A percentile compares a stretch with the other conserved stretches of the same genome.
These are phyloP conservation scores for Penicillium nucicola DNA, from an alignment of 495 filamentous ascomycete genomes.

Conservation along the genomic window DNA sequence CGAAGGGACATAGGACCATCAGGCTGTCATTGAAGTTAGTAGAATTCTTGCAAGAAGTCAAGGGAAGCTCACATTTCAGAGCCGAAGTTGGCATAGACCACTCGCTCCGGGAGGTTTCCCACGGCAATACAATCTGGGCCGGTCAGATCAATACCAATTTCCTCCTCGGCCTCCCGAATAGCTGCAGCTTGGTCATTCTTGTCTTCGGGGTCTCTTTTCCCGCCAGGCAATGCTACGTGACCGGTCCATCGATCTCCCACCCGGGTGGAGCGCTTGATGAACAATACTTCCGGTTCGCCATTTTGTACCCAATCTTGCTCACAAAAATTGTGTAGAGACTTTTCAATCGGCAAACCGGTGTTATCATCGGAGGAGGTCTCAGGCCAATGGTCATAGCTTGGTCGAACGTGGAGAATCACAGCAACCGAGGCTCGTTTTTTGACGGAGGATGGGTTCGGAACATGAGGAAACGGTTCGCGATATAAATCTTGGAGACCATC, in stretches of 20 bases:
- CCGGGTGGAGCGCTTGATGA: slow-evolving; percentile 73
- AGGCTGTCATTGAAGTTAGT: slow-evolving; percentile 40
- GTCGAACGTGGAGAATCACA: slow-evolving; percentile 65
- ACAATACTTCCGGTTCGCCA: slow-evolving; percentile 72
- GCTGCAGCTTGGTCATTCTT: slow-evolving; percentile 61
- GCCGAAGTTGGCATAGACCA: slow-evolving; percentile 72
- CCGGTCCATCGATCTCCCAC: slow-evolving; percentile 73
- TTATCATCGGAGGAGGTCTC: background rate
- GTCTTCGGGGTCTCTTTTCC: slow-evolving; percentile 68
- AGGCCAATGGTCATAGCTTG: slow-evolving; percentile 57
- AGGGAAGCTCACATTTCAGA: slow-evolving; percentile 52
- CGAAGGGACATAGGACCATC: slow-evolving; percentile 76
- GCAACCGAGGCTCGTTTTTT: slow-evolving; percentile 72
- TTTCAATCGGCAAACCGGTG: slow-evolving; percentile 20
- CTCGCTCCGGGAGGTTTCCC: slow-evolving; percentile 69
- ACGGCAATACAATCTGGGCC: slow-evolving; percentile 52
- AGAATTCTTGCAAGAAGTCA: background rate
- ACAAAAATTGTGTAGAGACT: slow-evolving; percentile 61
- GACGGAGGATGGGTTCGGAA: slow-evolving; percentile 59
- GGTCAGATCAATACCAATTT: slow-evolving; percentile 66
- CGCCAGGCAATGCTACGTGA: slow-evolving; percentile 74
- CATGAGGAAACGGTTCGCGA: slow-evolving; percentile 56
- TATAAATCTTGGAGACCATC: slow-evolving; percentile 49
- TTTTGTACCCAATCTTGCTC: slow-evolving; percentile 65
- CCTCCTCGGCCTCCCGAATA: slow-evolving; percentile 67